Evolutionary conservation across 2,329 filamentous ascomycete genomes (phyloP).

Genomic region (Colletotrichum camelliae): DNA sequence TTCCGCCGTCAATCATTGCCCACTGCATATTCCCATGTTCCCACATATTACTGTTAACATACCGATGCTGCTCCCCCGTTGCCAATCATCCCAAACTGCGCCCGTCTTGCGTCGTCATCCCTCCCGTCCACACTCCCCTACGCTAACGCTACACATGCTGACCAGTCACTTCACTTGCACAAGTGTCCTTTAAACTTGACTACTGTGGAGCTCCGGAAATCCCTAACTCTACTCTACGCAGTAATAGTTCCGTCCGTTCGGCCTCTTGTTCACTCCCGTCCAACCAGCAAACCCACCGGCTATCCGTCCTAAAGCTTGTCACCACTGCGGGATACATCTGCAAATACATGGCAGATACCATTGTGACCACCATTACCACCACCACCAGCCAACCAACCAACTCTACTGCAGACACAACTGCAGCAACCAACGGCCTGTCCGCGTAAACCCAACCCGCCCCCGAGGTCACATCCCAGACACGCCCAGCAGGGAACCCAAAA

Average conservation of each 20-base stretch:
- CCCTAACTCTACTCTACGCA: neutral
- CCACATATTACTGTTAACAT: neutral
- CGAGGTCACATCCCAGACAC: constrained; percentile 4
- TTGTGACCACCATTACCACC: neutral
- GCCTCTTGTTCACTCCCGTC: neutral
- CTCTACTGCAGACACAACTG: neutral
- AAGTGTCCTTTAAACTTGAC: neutral
- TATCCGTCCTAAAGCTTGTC: constrained; percentile 5
- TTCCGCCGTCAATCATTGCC: neutral
- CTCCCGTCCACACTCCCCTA: neutral
- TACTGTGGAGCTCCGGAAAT: neutral
- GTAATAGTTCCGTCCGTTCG: neutral
- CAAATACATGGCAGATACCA: neutral
- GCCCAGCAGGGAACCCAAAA: neutral
- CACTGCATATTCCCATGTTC: neutral
- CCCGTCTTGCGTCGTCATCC: constrained; percentile 15
- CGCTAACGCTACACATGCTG: neutral
- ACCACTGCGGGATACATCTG: neutral
- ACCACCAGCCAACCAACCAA: neutral
- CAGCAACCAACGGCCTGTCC: neutral
- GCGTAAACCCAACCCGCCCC: neutral
- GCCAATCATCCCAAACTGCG: constrained; percentile 1
- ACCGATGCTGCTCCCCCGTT: neutral
- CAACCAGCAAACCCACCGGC: neutral
- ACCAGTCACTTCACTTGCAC: neutral